phyloP scores from a whole-genome alignment of 176 grass and related monocot species.

The Cocos nucifera region DNA sequence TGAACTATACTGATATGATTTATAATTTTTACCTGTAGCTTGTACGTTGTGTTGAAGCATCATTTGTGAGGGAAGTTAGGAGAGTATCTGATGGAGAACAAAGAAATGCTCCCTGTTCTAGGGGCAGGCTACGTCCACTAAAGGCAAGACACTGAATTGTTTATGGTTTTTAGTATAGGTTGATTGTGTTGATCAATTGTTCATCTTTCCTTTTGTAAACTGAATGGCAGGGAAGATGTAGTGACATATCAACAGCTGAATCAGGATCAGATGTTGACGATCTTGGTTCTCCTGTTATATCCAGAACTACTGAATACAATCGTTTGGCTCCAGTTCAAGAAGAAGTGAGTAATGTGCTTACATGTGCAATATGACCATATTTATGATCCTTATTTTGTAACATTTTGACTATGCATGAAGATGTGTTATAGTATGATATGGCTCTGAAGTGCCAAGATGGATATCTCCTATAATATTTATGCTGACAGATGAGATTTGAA shows the following conservation, averaged over 20 bases:
- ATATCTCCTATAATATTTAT: no score
- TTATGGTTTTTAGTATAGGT: not conserved
- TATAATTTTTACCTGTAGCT: constrained; percentile 33
- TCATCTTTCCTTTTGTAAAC: not conserved
- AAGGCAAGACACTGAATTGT: constrained; percentile 52
- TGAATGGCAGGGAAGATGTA: constrained; percentile 42
- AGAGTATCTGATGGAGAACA: constrained; percentile 71
- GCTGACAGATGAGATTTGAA: no score
- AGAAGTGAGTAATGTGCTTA: constrained; percentile 43
- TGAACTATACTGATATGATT: not conserved
- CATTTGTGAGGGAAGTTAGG: constrained; percentile 36
- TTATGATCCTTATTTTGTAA: no score
- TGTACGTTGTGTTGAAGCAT: constrained; percentile 61
- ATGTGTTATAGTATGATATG: no score
- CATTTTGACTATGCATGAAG: no score
- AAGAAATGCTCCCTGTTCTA: constrained; percentile 40
- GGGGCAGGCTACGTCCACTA: constrained; percentile 39
- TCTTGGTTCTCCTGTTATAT: constrained; percentile 17
- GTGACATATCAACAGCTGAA: constrained; percentile 77
- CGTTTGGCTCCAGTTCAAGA: constrained; percentile 75
- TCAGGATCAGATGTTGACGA: constrained; percentile 86
- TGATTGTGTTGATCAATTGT: no score
- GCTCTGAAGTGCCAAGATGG: no score
- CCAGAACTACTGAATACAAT: constrained; percentile 57
- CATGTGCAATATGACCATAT: not conserved